Evolutionary conservation across 805 yeast species (phyloP).

Genomic region (Barnettozyma botsteinii): DNA sequence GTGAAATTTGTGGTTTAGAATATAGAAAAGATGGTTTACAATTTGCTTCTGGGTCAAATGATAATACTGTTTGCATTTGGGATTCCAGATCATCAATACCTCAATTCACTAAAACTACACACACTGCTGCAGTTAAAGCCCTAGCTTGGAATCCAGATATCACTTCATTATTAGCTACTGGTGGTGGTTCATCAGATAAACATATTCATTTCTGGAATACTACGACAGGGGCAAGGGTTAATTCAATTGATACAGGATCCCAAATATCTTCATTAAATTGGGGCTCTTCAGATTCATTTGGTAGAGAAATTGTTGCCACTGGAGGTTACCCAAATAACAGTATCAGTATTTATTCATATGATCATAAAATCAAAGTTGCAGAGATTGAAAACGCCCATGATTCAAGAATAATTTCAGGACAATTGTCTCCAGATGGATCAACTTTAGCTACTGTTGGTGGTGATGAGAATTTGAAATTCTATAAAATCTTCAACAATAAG

Average conservation of each 20-base stretch:
- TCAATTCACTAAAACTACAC: slow-evolving; percentile 67
- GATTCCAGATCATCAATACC: slow-evolving; percentile 72
- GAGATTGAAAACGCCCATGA: slow-evolving; percentile 86
- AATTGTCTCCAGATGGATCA: slow-evolving; percentile 83
- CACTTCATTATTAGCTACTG: slow-evolving; percentile 79
- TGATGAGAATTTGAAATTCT: slow-evolving; percentile 92
- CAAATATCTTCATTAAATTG: slow-evolving; percentile 92
- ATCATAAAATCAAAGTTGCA: slow-evolving; percentile 80
- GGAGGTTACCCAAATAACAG: slow-evolving; percentile 91
- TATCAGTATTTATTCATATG: slow-evolving; percentile 78
- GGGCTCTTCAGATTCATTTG: slow-evolving; percentile 74
- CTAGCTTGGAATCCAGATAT: slow-evolving; percentile 93
- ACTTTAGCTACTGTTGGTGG: slow-evolving; percentile 93
- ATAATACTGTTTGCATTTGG: slow-evolving; percentile 90
- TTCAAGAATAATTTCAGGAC: slow-evolving; percentile 75
- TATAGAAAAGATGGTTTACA: slow-evolving; percentile 82
- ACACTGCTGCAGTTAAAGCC: slow-evolving; percentile 94
- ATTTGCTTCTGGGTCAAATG: slow-evolving; percentile 91
- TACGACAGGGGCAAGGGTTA: slow-evolving; percentile 78
- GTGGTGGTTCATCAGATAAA: slow-evolving; percentile 92
- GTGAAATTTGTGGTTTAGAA: slow-evolving; percentile 89
- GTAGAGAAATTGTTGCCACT: slow-evolving; percentile 80
- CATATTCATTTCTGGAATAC: slow-evolving; percentile 94
- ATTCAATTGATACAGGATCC: slow-evolving; percentile 84
- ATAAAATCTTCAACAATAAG: slow-evolving; percentile 75